Percentiles rank a stretch among this genome's conserved stretches.
Conservation (phyloP, 2,329 filamentous ascomycete genomes). For the Podosphaera fusca region DNA sequence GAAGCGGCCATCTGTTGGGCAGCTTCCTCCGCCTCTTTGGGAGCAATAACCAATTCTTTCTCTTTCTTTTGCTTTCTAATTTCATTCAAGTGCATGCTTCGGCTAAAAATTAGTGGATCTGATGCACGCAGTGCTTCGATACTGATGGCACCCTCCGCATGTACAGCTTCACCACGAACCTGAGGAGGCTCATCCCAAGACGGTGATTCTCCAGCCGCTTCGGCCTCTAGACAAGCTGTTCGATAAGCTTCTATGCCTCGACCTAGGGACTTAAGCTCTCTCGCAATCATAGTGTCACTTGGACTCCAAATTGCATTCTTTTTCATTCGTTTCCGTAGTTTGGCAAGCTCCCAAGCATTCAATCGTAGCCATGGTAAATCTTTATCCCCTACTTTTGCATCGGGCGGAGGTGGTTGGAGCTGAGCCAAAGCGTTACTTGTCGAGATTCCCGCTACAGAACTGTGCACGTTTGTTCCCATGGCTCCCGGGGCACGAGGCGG, state of each 20-base stretch:
- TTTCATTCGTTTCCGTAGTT: conserved; percentile 68
- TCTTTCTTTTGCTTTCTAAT: conserved; percentile 57
- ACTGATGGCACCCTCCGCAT: conserved; percentile 36
- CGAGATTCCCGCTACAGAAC: conserved; percentile 17
- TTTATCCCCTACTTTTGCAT: conserved; percentile 32
- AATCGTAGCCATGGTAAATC: conserved; percentile 44
- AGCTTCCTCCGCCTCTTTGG: conserved; percentile 36
- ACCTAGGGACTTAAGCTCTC: conserved; percentile 49
- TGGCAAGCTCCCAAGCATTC: conserved; percentile 39
- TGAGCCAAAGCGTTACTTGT: conserved; percentile 17
- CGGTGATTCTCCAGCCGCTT: conserved; percentile 40
- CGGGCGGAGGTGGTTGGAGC: conserved; percentile 33
- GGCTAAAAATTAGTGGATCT: conserved; percentile 41
- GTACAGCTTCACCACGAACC: conserved; percentile 19
- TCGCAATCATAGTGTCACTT: conserved; percentile 65
- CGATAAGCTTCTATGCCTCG: conserved; percentile 40
- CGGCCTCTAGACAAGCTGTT: conserved; percentile 38
- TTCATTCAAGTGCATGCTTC: conserved; percentile 58
- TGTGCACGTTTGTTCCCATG: conserved; percentile 17
- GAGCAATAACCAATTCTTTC: conserved; percentile 38
- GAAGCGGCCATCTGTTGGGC: conserved; percentile 28
- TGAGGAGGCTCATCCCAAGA: conserved; percentile 19
- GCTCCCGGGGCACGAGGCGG: conserved; percentile 14
- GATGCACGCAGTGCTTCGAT: conserved; percentile 27
- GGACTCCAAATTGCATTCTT: conserved; percentile 74